phyloP scores from a whole-genome alignment of 805 yeast genomes.

The Wickerhamomyces bisporus region DNA sequence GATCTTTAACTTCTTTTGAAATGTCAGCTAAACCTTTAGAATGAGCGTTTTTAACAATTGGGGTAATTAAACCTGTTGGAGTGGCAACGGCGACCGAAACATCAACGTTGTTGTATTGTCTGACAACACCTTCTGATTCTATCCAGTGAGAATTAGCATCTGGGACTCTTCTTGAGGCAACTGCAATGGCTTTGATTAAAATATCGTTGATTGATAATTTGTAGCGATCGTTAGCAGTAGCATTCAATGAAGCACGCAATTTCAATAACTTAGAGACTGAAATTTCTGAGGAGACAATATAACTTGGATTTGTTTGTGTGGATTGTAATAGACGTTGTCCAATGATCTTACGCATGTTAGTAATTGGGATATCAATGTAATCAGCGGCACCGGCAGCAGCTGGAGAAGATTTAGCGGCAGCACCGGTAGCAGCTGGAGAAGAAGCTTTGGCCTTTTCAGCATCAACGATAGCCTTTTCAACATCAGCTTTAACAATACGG shows the following conservation, averaged over 20 bases:
- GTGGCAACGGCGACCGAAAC: conserved; percentile 99
- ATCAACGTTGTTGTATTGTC: conserved; percentile 89
- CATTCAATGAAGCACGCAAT: conserved; percentile 85
- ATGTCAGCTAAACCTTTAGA: conserved; percentile 79
- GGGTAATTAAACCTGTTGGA: conserved; percentile 95
- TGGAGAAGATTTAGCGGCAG: conserved; percentile 37
- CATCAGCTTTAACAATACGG: conserved; percentile 87
- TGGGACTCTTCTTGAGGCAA: conserved; percentile 87
- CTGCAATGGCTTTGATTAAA: conserved; percentile 89
- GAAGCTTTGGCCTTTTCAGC: conserved; percentile 37
- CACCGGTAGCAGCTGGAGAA: conserved; percentile 38
- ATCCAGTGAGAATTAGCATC: conserved; percentile 93
- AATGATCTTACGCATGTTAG: conserved; percentile 91
- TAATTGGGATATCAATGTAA: conserved; percentile 79
- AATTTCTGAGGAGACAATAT: conserved; percentile 82
- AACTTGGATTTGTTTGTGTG: conserved; percentile 83
- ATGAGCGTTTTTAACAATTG: conserved; percentile 87
- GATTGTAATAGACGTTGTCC: conserved; percentile 85
- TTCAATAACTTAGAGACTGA: conserved; percentile 87
- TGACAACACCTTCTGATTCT: conserved; percentile 80
- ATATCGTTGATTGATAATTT: conserved; percentile 92
- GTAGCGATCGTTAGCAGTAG: conserved; percentile 79
- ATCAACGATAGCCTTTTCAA: conserved; percentile 60
- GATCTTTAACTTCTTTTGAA: conserved; percentile 80
- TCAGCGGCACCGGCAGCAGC: conserved; percentile 49